Conservation (phyloP, 192 early-diverging fungal genomes). For the Paraglomus occultum region DNA sequence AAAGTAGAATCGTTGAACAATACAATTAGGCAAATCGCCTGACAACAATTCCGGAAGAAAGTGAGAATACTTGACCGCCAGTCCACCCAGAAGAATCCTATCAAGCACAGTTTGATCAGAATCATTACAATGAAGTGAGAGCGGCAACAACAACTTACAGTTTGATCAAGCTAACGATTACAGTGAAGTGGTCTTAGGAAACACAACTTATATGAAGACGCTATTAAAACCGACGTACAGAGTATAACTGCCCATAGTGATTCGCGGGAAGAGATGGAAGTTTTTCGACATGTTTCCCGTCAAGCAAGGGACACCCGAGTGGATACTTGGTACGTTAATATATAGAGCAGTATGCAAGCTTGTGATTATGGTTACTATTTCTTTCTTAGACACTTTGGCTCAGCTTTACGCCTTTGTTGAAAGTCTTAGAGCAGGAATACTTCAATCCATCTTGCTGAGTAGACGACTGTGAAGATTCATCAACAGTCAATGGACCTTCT, state of each 20-base stretch:
- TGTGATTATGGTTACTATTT: conserved; percentile 8
- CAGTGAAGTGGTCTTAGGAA: conserved; percentile 4
- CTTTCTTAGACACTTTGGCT: conserved; percentile 12
- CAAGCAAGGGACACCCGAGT: conserved; percentile 14
- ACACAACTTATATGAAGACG: neutral
- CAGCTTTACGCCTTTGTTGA: conserved; percentile 25
- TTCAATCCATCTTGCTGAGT: conserved; percentile 21
- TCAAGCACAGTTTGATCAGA: conserved; percentile 8
- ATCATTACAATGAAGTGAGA: too few species aligned
- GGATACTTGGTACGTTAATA: conserved; percentile 13
- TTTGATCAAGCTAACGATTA: too few species aligned
- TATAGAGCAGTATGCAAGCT: neutral
- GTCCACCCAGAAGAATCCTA: conserved; percentile 2
- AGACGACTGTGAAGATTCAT: conserved; percentile 24
- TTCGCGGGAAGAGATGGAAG: neutral
- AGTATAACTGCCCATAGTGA: conserved; percentile 6
- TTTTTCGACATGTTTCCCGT: conserved; percentile 24
- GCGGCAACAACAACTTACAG: too few species aligned
- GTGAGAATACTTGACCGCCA: conserved; percentile 3
- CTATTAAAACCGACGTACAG: neutral
- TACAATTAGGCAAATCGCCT: neutral
- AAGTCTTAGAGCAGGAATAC: conserved; percentile 26
- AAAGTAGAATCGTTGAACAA: conserved; percentile 19
- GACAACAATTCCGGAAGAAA: conserved; percentile 17
- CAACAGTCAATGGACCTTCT: conserved; percentile 27